A percentile compares a stretch with the other conserved stretches of the same genome.
These are phyloP conservation scores for Neurospora sp. DNA, from an alignment of 495 filamentous ascomycete genomes.

Conservation along the genomic window DNA sequence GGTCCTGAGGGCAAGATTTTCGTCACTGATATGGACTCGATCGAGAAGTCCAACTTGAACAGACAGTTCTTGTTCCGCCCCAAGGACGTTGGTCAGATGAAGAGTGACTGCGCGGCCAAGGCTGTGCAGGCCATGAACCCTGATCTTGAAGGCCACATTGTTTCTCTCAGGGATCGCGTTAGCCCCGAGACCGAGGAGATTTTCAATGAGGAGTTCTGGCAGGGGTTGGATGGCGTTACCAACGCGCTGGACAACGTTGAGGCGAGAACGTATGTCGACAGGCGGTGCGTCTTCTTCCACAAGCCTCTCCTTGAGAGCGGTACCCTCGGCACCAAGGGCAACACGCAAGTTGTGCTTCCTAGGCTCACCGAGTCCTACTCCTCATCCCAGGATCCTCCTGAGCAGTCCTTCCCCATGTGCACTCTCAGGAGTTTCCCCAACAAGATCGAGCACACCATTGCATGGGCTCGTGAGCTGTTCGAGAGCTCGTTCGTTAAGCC, in stretches of 20 bases:
- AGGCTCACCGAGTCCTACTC: slow-evolving; percentile 93
- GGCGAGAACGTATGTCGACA: slow-evolving; percentile 92
- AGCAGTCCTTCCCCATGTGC: slow-evolving; percentile 98
- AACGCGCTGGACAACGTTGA: slow-evolving; percentile 98
- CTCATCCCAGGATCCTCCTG: slow-evolving; percentile 94
- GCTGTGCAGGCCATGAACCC: slow-evolving; percentile 94
- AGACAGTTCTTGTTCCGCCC: slow-evolving; percentile 93
- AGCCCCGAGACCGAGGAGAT: slow-evolving; percentile 86
- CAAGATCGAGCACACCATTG: slow-evolving; percentile 97
- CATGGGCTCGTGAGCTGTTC: slow-evolving; percentile 94
- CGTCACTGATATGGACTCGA: slow-evolving; percentile 96
- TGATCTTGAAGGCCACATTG: slow-evolving; percentile 75
- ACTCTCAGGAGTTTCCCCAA: slow-evolving; percentile 97
- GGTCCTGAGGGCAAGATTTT: slow-evolving; percentile 81
- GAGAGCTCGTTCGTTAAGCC: slow-evolving; percentile 88
- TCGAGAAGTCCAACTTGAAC: slow-evolving; percentile 98
- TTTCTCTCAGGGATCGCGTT: slow-evolving; percentile 78
- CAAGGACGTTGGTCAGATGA: slow-evolving; percentile 90
- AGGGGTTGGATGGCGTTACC: slow-evolving; percentile 79
- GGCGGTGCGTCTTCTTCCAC: slow-evolving; percentile 96
- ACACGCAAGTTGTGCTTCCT: slow-evolving; percentile 91
- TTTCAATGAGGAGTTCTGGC: slow-evolving; percentile 95
- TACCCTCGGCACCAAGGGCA: slow-evolving; percentile 96
- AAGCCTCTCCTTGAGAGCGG: slow-evolving; percentile 95
- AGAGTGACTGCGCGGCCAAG: slow-evolving; percentile 89